phyloP scores from a whole-genome alignment of 2,329 filamentous ascomycete species.

The Claviceps lovelessii region DNA sequence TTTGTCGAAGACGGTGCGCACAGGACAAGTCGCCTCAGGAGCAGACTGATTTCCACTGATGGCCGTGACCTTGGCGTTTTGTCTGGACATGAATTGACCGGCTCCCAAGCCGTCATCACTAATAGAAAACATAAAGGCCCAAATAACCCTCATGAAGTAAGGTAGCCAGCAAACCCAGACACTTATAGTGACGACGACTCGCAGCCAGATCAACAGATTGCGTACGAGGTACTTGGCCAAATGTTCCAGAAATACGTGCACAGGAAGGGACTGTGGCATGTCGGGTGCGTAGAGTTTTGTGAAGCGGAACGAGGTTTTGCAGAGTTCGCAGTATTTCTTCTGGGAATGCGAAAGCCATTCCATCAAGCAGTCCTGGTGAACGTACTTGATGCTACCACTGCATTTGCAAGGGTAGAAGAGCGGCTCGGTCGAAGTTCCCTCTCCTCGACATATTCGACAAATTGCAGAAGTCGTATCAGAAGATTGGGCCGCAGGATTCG shows the following conservation, averaged over 20 bases:
- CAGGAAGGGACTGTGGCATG: conserved; percentile 77
- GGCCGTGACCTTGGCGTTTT: neutral
- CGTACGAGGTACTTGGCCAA: conserved; percentile 57
- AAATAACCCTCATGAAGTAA: conserved; percentile 79
- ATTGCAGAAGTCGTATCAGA: conserved; percentile 45
- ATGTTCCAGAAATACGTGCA: conserved; percentile 66
- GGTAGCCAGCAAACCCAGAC: conserved; percentile 87
- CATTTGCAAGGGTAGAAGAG: conserved; percentile 98
- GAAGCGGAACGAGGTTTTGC: conserved; percentile 96
- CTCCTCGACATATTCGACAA: conserved; percentile 93
- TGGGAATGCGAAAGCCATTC: conserved; percentile 98
- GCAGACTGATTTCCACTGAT: neutral
- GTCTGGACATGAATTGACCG: conserved; percentile 11
- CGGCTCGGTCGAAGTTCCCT: conserved; percentile 67
- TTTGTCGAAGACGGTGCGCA: conserved; percentile 7
- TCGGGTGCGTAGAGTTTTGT: conserved; percentile 92
- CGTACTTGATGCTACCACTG: conserved; percentile 95
- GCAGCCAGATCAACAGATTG: conserved; percentile 62
- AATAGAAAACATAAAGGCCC: conserved; percentile 90
- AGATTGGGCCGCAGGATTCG: conserved; percentile 8
- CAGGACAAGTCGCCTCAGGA: neutral
- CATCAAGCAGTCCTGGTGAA: conserved; percentile 96
- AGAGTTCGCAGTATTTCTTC: conserved; percentile 98
- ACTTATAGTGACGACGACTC: conserved; percentile 61
- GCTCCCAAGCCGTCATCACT: conserved; percentile 56